Base-by-base conservation (phyloP, 1,284 basidiomycete genomes). In the Farysia itapuensis region DNA sequence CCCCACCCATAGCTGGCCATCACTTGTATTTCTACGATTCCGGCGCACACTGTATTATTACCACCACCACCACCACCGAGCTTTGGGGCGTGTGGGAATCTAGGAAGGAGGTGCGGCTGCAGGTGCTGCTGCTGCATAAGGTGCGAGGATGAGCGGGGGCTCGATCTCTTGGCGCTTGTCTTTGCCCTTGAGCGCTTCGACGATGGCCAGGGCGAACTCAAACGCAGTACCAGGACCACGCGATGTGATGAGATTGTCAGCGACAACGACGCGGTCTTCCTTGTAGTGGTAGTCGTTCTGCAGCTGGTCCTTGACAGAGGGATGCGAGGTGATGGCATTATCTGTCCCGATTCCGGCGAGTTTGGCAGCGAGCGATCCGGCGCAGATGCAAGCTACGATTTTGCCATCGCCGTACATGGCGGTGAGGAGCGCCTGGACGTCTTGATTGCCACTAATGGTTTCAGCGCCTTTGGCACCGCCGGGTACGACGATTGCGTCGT, bases 151-250 rank as follows among this genome's bases (percentile, higher is more conserved):
- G 86, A 92, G 88, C 0, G 87, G 87, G 0, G 70, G 82, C 8
- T 80, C 79, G 7, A 91, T 83, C 65, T 89, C 84, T 15, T 81
- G 80, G 5, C 86, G 79, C 77, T 85, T 88, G 26, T 82, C 81
- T 26, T 79, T 69, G 4, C 89, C 89, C 38, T 82, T 83, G 1
- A 88, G 80, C 19, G 83, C 69, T 66, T 88, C 86, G 20, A 89
- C 84, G 34, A 90, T 75, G 26, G 83, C 83, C 33, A 91, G 79
- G 0, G 86, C 85, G 65, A 89, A 90, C 2, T 84, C 83, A 63
- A 91, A 88, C 0, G 84, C 79, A 0, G 89, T 90, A 81, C 87
- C 88, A 56, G 88, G 89, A 2, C 88, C 89, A 20, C 88, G 87
- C 69, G 86, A 88, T 36, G 34, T 39, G 26, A 92, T 81, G 5